Evolutionary conservation across 2,329 filamentous ascomycete genomes (phyloP).

Genomic region (Colletotrichum paranaense): DNA sequence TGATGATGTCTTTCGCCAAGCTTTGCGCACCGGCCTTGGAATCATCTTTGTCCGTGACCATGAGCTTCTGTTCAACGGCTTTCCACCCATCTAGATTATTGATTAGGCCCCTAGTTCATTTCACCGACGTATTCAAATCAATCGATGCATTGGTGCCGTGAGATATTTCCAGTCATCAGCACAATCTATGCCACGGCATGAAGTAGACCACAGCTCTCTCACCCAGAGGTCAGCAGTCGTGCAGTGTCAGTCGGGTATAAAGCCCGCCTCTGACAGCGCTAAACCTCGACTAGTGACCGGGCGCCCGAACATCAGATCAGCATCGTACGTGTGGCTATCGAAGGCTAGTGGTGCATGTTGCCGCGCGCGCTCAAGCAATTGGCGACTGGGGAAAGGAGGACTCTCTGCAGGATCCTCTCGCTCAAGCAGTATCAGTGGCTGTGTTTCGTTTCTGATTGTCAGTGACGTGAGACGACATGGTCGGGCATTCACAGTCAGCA

Average conservation of each 20-base stretch:
- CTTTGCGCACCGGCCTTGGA: constrained; percentile 10
- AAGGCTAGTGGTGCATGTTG: constrained; percentile 19
- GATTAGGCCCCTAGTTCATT: not conserved
- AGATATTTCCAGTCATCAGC: not conserved
- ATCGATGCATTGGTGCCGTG: too few species aligned
- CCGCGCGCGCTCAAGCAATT: not conserved
- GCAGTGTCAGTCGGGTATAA: not conserved
- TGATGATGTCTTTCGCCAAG: constrained; percentile 14
- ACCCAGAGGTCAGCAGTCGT: not conserved
- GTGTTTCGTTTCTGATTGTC: constrained; percentile 26
- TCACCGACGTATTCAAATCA: not conserved
- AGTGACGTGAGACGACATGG: constrained; percentile 19
- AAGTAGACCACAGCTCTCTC: too few species aligned
- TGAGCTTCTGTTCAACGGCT: not conserved
- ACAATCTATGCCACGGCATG: not conserved
- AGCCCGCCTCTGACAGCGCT: constrained; percentile 2
- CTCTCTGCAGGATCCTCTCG: constrained; percentile 17
- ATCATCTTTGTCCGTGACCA: constrained; percentile 18
- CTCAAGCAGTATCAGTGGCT: constrained; percentile 29
- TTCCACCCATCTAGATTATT: not conserved
- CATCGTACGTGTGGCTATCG: constrained; percentile 3
- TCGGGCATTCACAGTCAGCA: constrained; percentile 7
- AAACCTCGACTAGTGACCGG: constrained; percentile 9
- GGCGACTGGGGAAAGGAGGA: not conserved
- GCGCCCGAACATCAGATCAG: constrained; percentile 28